Evolutionary conservation across 768 basidiomycete genomes (phyloP).

Genomic region (Clathrus columnatus): DNA sequence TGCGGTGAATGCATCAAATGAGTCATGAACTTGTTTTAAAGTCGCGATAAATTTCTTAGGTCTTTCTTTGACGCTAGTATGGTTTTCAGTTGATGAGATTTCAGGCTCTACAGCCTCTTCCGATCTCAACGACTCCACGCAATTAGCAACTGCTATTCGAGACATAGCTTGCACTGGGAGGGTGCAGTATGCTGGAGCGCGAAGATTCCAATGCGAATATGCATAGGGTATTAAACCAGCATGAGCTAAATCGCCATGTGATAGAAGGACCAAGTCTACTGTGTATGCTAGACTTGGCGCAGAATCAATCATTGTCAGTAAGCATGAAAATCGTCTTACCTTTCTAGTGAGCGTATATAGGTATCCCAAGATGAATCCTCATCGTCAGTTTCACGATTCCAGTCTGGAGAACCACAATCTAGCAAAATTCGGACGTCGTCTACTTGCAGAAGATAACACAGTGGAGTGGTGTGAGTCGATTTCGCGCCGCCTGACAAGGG

Average conservation of each 20-base stretch:
- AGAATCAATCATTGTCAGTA: not conserved
- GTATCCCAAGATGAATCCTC: constrained; percentile 42
- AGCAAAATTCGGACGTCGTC: constrained; percentile 91
- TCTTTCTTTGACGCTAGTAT: constrained; percentile 25
- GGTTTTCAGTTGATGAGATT: constrained; percentile 18
- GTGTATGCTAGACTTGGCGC: constrained; percentile 58
- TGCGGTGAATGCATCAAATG: constrained; percentile 86
- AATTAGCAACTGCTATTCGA: constrained; percentile 82
- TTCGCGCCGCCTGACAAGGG: constrained; percentile 81
- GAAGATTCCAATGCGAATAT: constrained; percentile 76
- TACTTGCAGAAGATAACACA: constrained; percentile 83
- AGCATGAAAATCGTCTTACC: constrained; percentile 38
- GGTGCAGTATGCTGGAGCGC: constrained; percentile 87
- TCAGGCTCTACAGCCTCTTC: constrained; percentile 56
- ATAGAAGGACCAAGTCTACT: constrained; percentile 85
- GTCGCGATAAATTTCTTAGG: constrained; percentile 65
- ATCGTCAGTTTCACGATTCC: constrained; percentile 51
- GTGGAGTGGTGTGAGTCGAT: constrained; percentile 50
- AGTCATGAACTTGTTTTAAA: constrained; percentile 78
- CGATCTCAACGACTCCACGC: constrained; percentile 71
- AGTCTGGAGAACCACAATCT: constrained; percentile 90
- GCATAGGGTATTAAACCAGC: constrained; percentile 92
- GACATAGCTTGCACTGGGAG: constrained; percentile 96
- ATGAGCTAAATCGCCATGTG: constrained; percentile 86
- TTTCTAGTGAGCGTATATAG: constrained; percentile 58